A percentile compares a stretch with the other conserved stretches of the same genome.
Evolutionary conservation across 83 land plant species (phyloP).

Genomic region (Larix sibirica): DNA sequence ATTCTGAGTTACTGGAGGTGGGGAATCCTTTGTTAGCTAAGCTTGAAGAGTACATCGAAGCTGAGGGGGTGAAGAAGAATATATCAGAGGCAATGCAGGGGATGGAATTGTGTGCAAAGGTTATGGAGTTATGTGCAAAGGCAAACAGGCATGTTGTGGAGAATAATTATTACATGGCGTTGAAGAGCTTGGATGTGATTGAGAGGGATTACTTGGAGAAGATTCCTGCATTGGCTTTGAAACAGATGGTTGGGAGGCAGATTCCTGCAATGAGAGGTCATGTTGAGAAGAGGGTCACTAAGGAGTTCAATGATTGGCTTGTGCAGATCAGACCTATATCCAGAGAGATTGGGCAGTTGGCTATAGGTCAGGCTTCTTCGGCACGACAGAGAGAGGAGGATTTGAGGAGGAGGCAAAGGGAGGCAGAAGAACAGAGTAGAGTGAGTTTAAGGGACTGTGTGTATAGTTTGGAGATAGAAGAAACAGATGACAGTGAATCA

Average conservation of each 20-base stretch:
- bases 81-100: conserved; percentile 41
- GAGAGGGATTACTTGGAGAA: conserved; percentile 74
- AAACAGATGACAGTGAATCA: conserved; percentile 72
- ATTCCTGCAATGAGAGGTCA: conserved; percentile 70
- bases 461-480: conserved; percentile 76
- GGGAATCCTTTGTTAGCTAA: conserved; percentile 71
- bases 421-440: conserved; percentile 86
- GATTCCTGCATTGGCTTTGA: conserved; percentile 62
- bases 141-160: conserved; percentile 69
- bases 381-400: conserved; percentile 92
- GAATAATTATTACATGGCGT: conserved; percentile 73
- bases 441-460: conserved; percentile 60
- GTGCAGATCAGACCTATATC: conserved; percentile 79
- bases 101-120: conserved; percentile 56
- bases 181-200: conserved; percentile 79
- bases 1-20: conserved; percentile 67
- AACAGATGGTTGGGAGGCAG: conserved; percentile 54
- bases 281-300: conserved; percentile 75
- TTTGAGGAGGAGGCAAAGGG: conserved; percentile 64
- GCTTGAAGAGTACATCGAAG: conserved; percentile 72
- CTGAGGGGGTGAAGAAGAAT: conserved; percentile 55
- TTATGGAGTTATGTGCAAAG: conserved; percentile 63
- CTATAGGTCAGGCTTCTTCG: conserved; percentile 84
- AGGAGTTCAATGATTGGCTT: conserved; percentile 93
- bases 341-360: conserved; percentile 85